A percentile compares a stretch with the other conserved stretches of the same genome.
These are phyloP conservation scores for Castanospermum australe DNA, from an alignment of 306 rosid species.

Conservation along the genomic window DNA sequence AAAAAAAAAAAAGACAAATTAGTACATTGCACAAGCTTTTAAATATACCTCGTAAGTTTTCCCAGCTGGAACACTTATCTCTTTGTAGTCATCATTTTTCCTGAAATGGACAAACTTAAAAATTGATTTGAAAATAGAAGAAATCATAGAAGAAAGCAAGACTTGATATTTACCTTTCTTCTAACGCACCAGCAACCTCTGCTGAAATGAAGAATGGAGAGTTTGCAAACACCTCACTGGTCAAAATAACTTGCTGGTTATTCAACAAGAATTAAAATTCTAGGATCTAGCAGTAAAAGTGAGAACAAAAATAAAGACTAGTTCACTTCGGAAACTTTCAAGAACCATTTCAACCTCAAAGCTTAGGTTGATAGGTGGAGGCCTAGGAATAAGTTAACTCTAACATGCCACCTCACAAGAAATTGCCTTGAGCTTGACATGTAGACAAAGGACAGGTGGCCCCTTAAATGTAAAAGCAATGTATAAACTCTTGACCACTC, in stretches of 20 bases:
- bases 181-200: conserved; percentile 72
- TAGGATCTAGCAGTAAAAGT: conserved; percentile 11
- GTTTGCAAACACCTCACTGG: conserved; percentile 86
- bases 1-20: conserved; percentile 18
- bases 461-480: background rate
- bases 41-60: conserved; percentile 77
- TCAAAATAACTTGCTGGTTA: conserved; percentile 32
- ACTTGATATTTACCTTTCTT: conserved; percentile 50
- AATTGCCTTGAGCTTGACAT: no score
- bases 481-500: no score
- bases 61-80: conserved; percentile 79
- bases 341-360: background rate
- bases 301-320: background rate
- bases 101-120: conserved; percentile 39
- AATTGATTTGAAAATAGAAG: background rate
- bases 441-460: background rate
- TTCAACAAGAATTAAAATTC: conserved; percentile 24
- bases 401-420: background rate
- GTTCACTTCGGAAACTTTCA: background rate
- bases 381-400: background rate
- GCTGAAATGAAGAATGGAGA: conserved; percentile 96
- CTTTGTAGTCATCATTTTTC: conserved; percentile 76
- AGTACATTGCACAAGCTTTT: conserved; percentile 12
- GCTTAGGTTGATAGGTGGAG: background rate
- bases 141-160: background rate